Percentiles rank a stretch among this genome's conserved stretches.
Conservation (phyloP, 495 filamentous ascomycete species). For the Chlorociboria aeruginascens region DNA sequence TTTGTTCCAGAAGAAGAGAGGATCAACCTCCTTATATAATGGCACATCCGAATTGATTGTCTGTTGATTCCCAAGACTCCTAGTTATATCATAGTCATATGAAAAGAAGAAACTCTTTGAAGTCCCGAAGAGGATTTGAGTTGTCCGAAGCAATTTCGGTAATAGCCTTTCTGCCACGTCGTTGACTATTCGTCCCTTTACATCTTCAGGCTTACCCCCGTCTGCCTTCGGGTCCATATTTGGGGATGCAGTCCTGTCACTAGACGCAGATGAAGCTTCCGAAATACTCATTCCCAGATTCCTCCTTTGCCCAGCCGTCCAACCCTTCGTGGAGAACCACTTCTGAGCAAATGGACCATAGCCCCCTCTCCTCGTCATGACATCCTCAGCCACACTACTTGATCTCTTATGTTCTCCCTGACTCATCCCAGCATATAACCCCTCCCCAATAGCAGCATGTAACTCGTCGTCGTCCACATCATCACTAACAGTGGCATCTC, state of each 20-base stretch:
- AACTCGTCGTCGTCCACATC: conserved; percentile 23
- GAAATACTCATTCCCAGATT: conserved; percentile 17
- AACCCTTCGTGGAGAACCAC: conserved; percentile 79
- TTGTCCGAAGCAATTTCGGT: conserved; percentile 74
- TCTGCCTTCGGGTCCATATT: neutral
- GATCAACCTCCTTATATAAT: conserved; percentile 62
- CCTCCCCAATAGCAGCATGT: no score
- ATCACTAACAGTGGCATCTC: conserved; percentile 4
- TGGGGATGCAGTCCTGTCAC: neutral
- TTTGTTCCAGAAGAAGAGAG: conserved; percentile 82
- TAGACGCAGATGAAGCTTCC: neutral
- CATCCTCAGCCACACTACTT: conserved; percentile 53
- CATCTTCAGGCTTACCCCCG: conserved; percentile 10
- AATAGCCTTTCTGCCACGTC: conserved; percentile 34
- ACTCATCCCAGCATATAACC: neutral
- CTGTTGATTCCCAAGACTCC: conserved; percentile 34
- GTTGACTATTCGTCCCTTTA: conserved; percentile 20
- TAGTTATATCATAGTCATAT: conserved; percentile 69
- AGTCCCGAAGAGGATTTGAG: conserved; percentile 63
- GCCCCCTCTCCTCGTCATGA: conserved; percentile 60
- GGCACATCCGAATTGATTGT: conserved; percentile 30
- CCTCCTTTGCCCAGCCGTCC: conserved; percentile 31
- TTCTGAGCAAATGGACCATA: conserved; percentile 81
- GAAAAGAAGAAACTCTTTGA: conserved; percentile 83
- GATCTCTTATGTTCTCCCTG: conserved; percentile 10